Evolutionary conservation across 768 basidiomycete species (phyloP).

Genomic region (Botryobasidium botryosum): DNA sequence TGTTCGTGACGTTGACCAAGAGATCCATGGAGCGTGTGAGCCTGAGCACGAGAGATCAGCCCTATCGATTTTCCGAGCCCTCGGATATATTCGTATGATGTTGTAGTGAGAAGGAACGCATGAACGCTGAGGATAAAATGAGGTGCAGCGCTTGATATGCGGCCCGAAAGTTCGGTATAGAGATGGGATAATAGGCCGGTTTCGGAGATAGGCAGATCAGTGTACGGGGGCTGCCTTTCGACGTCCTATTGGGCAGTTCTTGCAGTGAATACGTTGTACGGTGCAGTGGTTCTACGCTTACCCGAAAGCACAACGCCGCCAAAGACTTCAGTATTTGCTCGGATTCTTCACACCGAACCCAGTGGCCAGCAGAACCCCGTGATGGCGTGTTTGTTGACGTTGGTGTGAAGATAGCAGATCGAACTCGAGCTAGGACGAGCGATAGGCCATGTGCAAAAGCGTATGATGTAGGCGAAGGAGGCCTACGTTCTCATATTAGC

Average conservation of each 20-base stretch:
- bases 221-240: constrained; percentile 20
- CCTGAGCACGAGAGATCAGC: constrained; percentile 20
- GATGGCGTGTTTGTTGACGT: constrained; percentile 11
- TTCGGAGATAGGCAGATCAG: constrained; percentile 27
- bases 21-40: constrained; percentile 14
- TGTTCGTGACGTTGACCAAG: constrained; percentile 16
- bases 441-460: constrained; percentile 52
- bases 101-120: constrained; percentile 47
- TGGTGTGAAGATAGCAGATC: constrained; percentile 11
- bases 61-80: constrained; percentile 44
- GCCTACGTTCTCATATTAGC: constrained; percentile 20
- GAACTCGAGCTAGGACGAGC: constrained; percentile 31
- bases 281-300: constrained; percentile 19
- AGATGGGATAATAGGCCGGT: constrained; percentile 40
- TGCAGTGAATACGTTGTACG: not conserved
- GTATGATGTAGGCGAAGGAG: constrained; percentile 38
- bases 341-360: constrained; percentile 33
- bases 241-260: constrained; percentile 6
- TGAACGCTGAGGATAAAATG: constrained; percentile 33
- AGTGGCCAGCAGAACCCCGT: constrained; percentile 20
- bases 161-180: constrained; percentile 36
- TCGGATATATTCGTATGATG: constrained; percentile 47
- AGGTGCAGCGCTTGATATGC: constrained; percentile 38
- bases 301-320: constrained; percentile 40
- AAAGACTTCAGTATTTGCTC: constrained; percentile 37